Conservation (phyloP, 2,329 filamentous ascomycete species). For the Pseudogymnoascus sp. region DNA sequence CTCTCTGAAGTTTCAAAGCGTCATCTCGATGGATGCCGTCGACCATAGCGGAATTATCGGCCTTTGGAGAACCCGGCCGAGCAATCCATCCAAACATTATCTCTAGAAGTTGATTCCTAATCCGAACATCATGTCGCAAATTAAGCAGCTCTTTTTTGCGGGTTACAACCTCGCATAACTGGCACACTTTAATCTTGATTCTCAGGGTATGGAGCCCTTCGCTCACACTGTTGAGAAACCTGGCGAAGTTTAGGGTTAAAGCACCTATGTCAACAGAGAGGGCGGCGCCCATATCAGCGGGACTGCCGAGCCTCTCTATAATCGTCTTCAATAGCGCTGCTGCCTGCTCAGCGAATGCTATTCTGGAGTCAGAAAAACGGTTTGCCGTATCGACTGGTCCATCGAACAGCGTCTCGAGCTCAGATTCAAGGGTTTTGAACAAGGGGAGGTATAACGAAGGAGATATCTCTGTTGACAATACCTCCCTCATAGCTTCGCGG, state of each 20-base stretch:
- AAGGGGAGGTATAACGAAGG: conserved; percentile 55
- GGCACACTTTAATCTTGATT: conserved; percentile 64
- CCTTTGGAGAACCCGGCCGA: conserved; percentile 47
- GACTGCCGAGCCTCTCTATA: conserved; percentile 58
- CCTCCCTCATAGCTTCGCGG: conserved; percentile 60
- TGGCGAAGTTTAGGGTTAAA: conserved; percentile 60
- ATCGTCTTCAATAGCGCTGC: conserved; percentile 57
- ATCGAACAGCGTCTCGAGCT: conserved; percentile 58
- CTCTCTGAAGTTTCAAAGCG: conserved; percentile 51
- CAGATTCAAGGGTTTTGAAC: conserved; percentile 59
- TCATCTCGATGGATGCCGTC: conserved; percentile 50
- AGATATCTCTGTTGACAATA: conserved; percentile 59
- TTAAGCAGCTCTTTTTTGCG: conserved; percentile 63
- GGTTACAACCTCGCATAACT: conserved; percentile 59
- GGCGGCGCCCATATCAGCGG: conserved; percentile 55
- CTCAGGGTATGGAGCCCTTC: conserved; percentile 52
- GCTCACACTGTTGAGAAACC: conserved; percentile 54
- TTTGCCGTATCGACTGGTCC: conserved; percentile 47
- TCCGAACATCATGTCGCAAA: conserved; percentile 61
- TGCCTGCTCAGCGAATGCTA: conserved; percentile 62
- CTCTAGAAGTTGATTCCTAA: conserved; percentile 62
- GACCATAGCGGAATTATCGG: conserved; percentile 37
- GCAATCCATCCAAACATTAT: conserved; percentile 65
- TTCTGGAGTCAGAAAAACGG: conserved; percentile 52
- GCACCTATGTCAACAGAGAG: conserved; percentile 59